Evolutionary conservation across 768 basidiomycete species (phyloP), one percentile per base, ranked within the genome.

Genomic region (Hygrophorus russula): DNA sequence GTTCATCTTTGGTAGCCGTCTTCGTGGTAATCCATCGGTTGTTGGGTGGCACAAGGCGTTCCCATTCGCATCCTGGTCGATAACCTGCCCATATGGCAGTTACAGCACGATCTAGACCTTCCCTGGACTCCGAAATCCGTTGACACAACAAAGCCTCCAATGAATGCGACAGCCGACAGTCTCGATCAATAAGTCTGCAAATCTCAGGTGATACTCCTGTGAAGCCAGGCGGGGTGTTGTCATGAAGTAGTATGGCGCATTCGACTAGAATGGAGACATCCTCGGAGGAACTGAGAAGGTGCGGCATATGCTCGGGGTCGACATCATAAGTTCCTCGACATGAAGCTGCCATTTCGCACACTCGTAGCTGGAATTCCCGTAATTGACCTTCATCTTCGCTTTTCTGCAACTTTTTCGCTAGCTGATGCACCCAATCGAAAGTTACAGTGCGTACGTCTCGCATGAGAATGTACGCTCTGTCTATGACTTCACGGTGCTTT

Each of bases 251-350:
- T 28, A 65, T 49, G 0, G 52, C 46, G 14, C 50, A 59, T n/a
- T 56, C 51, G 11, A 58, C 39, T 10, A 57, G 42, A 19, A 49
- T 24, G 10, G 34, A 19, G 15, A 7, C 9, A 10, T 38, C 7
- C 28, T 45, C 15, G 32, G 24, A n/a, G 37, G n/a, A 20, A 8
- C 14, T 7, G 35, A 36, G 8, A 14, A 14, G 35, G 8, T 36
- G 35, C 35, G 29, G 10, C 11, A 47, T 15, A 36, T 49, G 41
- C 8, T 19, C 20, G 19, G 51, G 50, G 33, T 62, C 61, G 12
- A 64, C 64, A 35, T 65, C 62, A 41, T 56, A 68, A 1, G 67
- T 68, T 14, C 56, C 52, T 14, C 70, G 58, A 50, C 71, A 73
- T 12, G 59, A 58, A 2, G 57, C 54, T 1, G 68, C 68, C 27